A percentile compares a stretch with the other conserved stretches of the same genome.
These are phyloP conservation scores for Nakazawaea holstii DNA, from an alignment of 805 yeast species.

Conservation along the genomic window DNA sequence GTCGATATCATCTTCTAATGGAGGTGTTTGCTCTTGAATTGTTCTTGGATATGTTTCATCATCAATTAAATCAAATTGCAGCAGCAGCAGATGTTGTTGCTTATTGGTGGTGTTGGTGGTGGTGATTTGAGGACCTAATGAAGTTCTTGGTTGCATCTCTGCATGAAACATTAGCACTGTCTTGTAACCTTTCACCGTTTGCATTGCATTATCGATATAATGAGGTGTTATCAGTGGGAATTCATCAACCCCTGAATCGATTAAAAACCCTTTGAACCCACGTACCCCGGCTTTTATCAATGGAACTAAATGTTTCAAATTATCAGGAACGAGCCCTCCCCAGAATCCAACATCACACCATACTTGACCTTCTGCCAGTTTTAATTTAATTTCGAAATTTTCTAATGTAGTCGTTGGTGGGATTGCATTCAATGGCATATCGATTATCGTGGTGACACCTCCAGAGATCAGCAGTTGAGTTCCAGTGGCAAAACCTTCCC, in stretches of 20 bases:
- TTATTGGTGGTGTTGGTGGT: background rate
- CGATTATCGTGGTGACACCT: constrained; percentile 93
- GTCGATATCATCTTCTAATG: constrained; percentile 23
- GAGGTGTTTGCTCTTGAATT: constrained; percentile 5
- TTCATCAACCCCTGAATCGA: constrained; percentile 95
- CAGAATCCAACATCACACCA: constrained; percentile 96
- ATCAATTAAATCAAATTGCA: background rate
- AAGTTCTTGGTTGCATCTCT: constrained; percentile 62
- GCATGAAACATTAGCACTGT: constrained; percentile 92
- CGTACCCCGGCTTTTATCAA: constrained; percentile 82
- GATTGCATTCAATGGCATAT: constrained; percentile 93
- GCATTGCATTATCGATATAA: constrained; percentile 66
- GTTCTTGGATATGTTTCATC: background rate
- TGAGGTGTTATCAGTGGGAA: constrained; percentile 73
- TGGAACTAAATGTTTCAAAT: constrained; percentile 64
- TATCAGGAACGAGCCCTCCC: constrained; percentile 91
- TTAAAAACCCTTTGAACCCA: constrained; percentile 90
- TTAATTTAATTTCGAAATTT: constrained; percentile 67
- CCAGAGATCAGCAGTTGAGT: constrained; percentile 93
- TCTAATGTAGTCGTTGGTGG: constrained; percentile 90
- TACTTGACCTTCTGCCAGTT: constrained; percentile 74
- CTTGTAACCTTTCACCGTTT: constrained; percentile 49
- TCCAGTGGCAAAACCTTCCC: constrained; percentile 98
- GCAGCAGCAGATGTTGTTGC: too few species aligned
- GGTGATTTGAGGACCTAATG: constrained; percentile 12